These are phyloP conservation scores for Penicillium sp. DNA, from an alignment of 2,329 filamentous ascomycete species.

Conservation along the genomic window DNA sequence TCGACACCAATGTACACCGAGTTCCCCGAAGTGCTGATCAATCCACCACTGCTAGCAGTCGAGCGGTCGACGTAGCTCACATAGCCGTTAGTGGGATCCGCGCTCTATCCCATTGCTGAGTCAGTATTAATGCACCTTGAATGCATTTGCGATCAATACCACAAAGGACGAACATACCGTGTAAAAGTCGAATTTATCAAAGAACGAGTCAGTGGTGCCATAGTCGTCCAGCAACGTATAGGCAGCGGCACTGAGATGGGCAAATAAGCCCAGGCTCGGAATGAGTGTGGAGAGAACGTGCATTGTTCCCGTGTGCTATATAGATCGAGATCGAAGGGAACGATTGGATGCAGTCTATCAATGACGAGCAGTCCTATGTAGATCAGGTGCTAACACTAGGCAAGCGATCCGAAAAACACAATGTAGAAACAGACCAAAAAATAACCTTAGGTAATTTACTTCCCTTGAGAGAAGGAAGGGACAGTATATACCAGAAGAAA, in stretches of 20 bases:
- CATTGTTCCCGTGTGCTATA: conserved; percentile 26
- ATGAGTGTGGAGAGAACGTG: conserved; percentile 30
- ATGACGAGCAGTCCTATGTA: conserved; percentile 15
- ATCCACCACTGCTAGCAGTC: conserved; percentile 59
- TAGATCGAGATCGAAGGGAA: conserved; percentile 7
- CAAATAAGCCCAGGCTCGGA: conserved; percentile 33
- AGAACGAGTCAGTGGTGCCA: conserved; percentile 48
- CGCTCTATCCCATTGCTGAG: conserved; percentile 29
- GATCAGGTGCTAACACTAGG: conserved; percentile 6
- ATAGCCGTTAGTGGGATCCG: conserved; percentile 74
- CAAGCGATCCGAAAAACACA: conserved; percentile 7
- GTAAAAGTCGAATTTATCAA: conserved; percentile 56
- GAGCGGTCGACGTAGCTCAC: conserved; percentile 66
- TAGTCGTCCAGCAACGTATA: conserved; percentile 54
- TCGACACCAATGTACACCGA: conserved; percentile 72
- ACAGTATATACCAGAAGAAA: conserved; percentile 18
- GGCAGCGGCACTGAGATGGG: conserved; percentile 34
- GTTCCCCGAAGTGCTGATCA: conserved; percentile 60
- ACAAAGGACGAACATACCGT: conserved; percentile 38
- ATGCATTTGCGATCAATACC: background rate
- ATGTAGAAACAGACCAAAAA: conserved; percentile 9
- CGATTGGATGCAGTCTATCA: conserved; percentile 17
- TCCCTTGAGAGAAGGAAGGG: conserved; percentile 8
- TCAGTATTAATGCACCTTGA: background rate
- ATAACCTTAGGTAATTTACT: conserved; percentile 1